Evolutionary conservation across 176 grass and related monocot species (phyloP), one percentile per base, ranked within the genome.

Genomic region (Calamus simplicifolius): DNA sequence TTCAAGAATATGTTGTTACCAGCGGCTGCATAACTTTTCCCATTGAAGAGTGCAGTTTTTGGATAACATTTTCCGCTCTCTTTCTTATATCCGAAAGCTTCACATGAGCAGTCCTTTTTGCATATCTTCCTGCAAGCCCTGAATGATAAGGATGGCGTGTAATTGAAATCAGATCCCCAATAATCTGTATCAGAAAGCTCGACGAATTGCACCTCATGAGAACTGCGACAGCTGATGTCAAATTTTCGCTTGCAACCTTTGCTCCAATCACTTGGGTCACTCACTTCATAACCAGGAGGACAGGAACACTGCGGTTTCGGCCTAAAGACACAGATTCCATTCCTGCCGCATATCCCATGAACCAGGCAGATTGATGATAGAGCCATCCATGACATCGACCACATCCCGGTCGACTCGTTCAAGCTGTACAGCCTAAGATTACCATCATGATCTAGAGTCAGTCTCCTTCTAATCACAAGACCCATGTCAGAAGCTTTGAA

Each of bases 281-380:
- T 54, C 68, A 81, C 80, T 73, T 81, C 73, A 62, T 77, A 71
- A 54, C 72, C 81, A 30, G 77, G 81, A 2, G 73, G 69, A 30
- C 86, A 89, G 18, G 60, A 75, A 52, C 65, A 85, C 26, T 53
- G 49, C 13, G 54, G 75, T 25, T 49, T 74, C n/a, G 77, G n/a
- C 16, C 29, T 64, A 27, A 64, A 82, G 27, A 79, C 38, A 48
- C 77, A 85, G 52, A 90, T 66, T 18, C 78, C 82, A 55, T 88
- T 81, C 72, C 4, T 8, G 1, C 89, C 80, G 0, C 89, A 94
- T 18, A 79, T 4, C 1, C 77, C 84, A 62, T 88, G 89, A 52
- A 94, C 65, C 0, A 81, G 1, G 5, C 84, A 85, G 5, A 29
- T 4, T 19, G 18, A 49, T 1, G 3, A 12, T 38, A 94, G 52